Evolutionary conservation across 352 stramenopile species (phyloP).

Genomic region (Globisporangium camurandrum): DNA sequence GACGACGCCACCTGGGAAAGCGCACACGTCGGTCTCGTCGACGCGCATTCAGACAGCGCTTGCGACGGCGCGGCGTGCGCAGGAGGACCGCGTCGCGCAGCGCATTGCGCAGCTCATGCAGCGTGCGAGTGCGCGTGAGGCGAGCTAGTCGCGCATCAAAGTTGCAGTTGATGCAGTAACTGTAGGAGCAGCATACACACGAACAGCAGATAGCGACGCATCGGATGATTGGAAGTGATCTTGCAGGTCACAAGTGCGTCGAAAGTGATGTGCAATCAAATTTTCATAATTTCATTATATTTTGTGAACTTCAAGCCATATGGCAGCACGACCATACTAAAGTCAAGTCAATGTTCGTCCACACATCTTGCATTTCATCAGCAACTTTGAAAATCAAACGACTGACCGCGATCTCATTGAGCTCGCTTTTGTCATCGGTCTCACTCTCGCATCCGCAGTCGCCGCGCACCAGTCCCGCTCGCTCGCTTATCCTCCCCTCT

Average conservation of each 20-base stretch:
- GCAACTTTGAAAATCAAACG: too few relatives aligned
- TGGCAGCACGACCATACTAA: too few relatives aligned
- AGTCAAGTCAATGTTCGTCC: constrained; percentile 4
- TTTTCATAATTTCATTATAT: background rate
- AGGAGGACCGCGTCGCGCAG: constrained; percentile 47
- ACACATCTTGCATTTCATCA: constrained; percentile 6
- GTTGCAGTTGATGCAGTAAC: background rate
- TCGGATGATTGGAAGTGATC: background rate
- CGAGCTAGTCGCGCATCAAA: background rate
- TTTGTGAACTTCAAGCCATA: background rate
- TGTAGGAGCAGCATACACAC: background rate
- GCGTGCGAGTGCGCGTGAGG: background rate
- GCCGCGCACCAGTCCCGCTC: background rate
- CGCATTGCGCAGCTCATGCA: constrained; percentile 52
- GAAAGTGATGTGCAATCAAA: constrained; percentile 1
- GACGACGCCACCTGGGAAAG: constrained; percentile 21
- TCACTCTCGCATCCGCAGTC: constrained; percentile 8
- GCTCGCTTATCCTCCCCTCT: background rate
- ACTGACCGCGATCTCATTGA: too few relatives aligned
- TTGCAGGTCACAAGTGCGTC: background rate
- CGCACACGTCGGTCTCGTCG: constrained; percentile 28
- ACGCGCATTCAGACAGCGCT: constrained; percentile 50
- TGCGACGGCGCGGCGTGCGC: constrained; percentile 30
- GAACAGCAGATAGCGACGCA: background rate
- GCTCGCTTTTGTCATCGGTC: too few relatives aligned